Conservation (phyloP, 2,329 filamentous ascomycete species). For the Berkeleyomyces rouxiae region DNA sequence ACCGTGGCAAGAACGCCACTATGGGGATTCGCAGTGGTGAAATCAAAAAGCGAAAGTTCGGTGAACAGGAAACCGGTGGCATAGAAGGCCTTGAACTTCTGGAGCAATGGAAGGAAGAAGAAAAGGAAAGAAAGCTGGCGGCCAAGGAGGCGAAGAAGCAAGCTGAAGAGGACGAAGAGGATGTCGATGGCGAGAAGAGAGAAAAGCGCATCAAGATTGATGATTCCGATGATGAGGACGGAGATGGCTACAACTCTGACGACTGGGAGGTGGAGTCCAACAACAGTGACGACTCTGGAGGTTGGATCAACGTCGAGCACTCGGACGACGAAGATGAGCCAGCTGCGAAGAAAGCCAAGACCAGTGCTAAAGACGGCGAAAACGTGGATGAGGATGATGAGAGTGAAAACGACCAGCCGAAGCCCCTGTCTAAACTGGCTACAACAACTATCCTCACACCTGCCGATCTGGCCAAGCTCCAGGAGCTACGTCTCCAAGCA, state of each 20-base stretch:
- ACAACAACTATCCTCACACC: slow-evolving; percentile 89
- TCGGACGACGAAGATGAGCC: slow-evolving; percentile 66
- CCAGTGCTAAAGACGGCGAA: slow-evolving; percentile 8
- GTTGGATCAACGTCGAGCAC: slow-evolving; percentile 87
- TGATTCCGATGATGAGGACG: slow-evolving; percentile 36
- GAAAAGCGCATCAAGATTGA: slow-evolving; percentile 17
- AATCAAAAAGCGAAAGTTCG: slow-evolving; percentile 62
- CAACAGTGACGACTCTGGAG: slow-evolving; percentile 55
- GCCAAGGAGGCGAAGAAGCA: slow-evolving; percentile 52
- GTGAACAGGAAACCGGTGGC: slow-evolving; percentile 60
- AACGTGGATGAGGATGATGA: slow-evolving; percentile 17
- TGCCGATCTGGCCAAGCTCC: slow-evolving; percentile 85
- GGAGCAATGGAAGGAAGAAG: slow-evolving; percentile 85
- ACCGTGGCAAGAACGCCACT: slow-evolving; percentile 78
- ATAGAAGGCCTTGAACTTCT: slow-evolving; percentile 89
- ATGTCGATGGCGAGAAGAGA: slow-evolving; percentile 33
- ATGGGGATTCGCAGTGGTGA: slow-evolving; percentile 64
- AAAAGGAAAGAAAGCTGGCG: slow-evolving; percentile 54
- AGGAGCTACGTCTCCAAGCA: slow-evolving; percentile 64
- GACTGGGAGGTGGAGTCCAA: slow-evolving; percentile 46
- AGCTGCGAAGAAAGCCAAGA: slow-evolving; percentile 27
- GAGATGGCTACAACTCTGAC: slow-evolving; percentile 37
- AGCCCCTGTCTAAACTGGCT: slow-evolving; percentile 56
- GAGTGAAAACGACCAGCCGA: slow-evolving; percentile 23
- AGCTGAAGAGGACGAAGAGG: slow-evolving; percentile 38